These are phyloP conservation scores for Loxodes magnus DNA, from an alignment of 73 alveolate species.

Conservation along the genomic window DNA sequence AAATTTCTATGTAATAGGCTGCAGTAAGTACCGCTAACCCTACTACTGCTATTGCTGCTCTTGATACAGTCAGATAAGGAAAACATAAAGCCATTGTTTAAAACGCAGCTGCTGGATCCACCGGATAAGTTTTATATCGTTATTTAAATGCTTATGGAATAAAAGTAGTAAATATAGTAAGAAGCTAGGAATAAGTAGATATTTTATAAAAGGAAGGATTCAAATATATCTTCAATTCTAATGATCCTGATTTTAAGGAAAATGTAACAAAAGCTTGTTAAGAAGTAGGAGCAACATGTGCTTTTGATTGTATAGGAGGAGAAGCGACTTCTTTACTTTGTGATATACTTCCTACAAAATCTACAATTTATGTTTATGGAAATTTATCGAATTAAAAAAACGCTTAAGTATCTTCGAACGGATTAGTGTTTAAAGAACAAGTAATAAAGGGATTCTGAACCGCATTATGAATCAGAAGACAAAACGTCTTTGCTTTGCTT, in stretches of 20 bases:
- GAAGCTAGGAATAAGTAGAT: conserved; percentile 42
- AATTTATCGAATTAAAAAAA: conserved; percentile 14
- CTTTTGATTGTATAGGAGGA: conserved; percentile 59
- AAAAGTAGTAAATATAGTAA: conserved; percentile 45
- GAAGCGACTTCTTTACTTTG: conserved; percentile 37
- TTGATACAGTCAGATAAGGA: conserved; percentile 17
- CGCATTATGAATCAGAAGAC: conserved; percentile 8
- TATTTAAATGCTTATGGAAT: conserved; percentile 32
- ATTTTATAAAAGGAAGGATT: conserved; percentile 37
- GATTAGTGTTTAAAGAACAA: conserved; percentile 30
- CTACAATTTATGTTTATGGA: conserved; percentile 38
- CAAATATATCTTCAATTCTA: conserved; percentile 29
- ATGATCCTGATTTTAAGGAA: conserved; percentile 35
- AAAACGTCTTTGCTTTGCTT: neutral
- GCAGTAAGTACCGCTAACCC: conserved; percentile 51
- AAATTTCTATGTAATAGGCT: conserved; percentile 19
- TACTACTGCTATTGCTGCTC: conserved; percentile 30
- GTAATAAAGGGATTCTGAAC: conserved; percentile 40
- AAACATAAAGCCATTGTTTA: conserved; percentile 44
- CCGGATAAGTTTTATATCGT: conserved; percentile 51
- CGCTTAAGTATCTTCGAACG: conserved; percentile 19
- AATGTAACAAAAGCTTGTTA: conserved; percentile 27
- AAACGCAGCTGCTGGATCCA: conserved; percentile 58
- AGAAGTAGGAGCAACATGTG: conserved; percentile 41
- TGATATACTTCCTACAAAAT: conserved; percentile 33